These are phyloP conservation scores for Globisporangium orthogonon DNA, from an alignment of 352 stramenopile species.

Conservation along the genomic window DNA sequence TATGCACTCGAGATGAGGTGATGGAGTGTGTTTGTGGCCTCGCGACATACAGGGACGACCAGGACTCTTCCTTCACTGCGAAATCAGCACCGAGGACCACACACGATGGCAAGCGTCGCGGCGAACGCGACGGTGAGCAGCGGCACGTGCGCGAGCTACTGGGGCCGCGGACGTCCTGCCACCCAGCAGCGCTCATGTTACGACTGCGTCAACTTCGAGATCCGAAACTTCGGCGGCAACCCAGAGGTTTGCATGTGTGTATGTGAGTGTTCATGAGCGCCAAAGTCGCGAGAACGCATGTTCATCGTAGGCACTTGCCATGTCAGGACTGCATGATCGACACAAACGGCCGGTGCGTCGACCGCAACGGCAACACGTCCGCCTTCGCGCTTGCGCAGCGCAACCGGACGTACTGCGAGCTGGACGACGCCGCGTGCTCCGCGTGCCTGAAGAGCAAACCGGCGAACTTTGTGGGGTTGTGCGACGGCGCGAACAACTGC, in stretches of 20 bases:
- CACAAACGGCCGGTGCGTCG: conserved; percentile 1
- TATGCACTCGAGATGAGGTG: no score
- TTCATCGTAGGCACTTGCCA: neutral
- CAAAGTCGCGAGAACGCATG: no score
- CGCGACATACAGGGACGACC: no score
- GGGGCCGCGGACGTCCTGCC: neutral
- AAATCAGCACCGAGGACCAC: no score
- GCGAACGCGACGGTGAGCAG: neutral
- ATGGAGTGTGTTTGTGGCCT: no score
- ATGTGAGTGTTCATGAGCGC: neutral
- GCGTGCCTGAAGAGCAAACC: conserved; percentile 1
- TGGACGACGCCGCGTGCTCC: neutral
- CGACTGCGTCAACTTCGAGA: conserved; percentile 28
- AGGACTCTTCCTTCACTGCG: no score
- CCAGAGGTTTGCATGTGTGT: conserved; percentile 7
- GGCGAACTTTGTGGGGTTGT: neutral
- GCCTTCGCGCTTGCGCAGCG: neutral
- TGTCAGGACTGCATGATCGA: conserved; percentile 2
- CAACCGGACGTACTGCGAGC: neutral
- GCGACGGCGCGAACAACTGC: neutral
- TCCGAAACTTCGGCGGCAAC: conserved; percentile 8
- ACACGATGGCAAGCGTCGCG: no score
- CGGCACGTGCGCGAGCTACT: neutral
- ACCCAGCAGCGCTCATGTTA: conserved; percentile 25
- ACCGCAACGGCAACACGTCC: neutral